Evolutionary conservation across 208 protist species (phyloP).

Genomic region (Trypanosoma melophagium): DNA sequence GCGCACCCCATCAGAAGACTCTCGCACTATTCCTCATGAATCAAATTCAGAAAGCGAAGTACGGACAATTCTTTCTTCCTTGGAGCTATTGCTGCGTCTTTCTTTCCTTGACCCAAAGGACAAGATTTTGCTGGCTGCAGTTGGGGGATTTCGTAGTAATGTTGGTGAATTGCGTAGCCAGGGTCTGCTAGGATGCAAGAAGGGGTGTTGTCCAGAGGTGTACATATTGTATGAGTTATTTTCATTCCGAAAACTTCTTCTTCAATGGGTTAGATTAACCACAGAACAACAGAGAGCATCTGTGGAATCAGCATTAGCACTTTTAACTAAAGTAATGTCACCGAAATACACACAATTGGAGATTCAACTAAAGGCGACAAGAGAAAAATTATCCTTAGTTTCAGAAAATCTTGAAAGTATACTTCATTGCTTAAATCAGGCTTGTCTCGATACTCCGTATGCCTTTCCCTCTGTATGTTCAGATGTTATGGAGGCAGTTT

Average conservation of each 20-base stretch:
- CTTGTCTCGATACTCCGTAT: conserved; percentile 25
- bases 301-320: conserved; percentile 14
- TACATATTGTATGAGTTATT: conserved; percentile 64
- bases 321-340: conserved; percentile 19
- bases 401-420: conserved; percentile 6
- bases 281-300: conserved; percentile 8
- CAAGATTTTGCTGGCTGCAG: conserved; percentile 20
- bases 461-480: conserved; percentile 24
- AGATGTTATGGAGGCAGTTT: conserved; percentile 4
- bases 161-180: conserved; percentile 34
- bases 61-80: conserved; percentile 36
- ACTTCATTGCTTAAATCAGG: conserved; percentile 17
- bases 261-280: conserved; percentile 38
- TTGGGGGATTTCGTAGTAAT: conserved; percentile 34
- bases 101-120: conserved; percentile 37
- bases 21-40: conserved; percentile 9
- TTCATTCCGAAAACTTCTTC: conserved; percentile 45
- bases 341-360: conserved; percentile 20
- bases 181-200: conserved; percentile 28
- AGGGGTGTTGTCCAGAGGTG: conserved; percentile 41
- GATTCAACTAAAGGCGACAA: not conserved
- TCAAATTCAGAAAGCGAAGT: conserved; percentile 19
- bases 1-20: not conserved
- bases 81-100: conserved; percentile 50
- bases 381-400: conserved; percentile 1